phyloP scores from a whole-genome alignment of 306 rosid genomes.

The Trifolium fragiferum region DNA sequence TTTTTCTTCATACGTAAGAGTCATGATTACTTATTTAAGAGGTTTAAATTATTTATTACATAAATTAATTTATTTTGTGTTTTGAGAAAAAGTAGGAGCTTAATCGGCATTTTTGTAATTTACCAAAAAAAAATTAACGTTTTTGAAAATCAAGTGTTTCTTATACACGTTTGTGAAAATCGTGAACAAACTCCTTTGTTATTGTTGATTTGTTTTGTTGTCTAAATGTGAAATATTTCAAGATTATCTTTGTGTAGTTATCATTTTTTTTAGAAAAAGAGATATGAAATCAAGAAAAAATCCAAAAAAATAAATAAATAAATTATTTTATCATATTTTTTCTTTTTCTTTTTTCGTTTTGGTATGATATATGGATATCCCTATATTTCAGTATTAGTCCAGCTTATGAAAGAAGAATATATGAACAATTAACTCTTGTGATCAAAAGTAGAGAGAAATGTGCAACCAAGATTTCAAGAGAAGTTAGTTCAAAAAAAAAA shows the following conservation, averaged over 20 bases:
- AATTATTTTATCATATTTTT: background rate
- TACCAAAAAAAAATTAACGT: too few species aligned
- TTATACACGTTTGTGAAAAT: too few species aligned
- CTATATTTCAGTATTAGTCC: constrained; percentile 35
- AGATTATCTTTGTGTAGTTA: background rate
- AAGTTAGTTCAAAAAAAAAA: too few species aligned
- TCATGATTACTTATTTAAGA: too few species aligned
- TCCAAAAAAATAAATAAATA: background rate
- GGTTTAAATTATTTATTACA: too few species aligned
- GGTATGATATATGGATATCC: constrained; percentile 31
- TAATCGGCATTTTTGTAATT: too few species aligned
- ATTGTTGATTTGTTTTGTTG: background rate
- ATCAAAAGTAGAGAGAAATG: constrained; percentile 21
- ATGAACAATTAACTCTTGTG: constrained; percentile 25
- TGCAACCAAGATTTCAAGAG: constrained; percentile 18
- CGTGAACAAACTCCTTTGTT: background rate
- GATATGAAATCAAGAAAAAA: background rate
- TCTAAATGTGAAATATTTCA: background rate
- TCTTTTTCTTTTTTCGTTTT: constrained; percentile 31
- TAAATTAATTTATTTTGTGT: too few species aligned
- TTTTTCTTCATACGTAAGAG: too few species aligned
- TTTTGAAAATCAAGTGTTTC: too few species aligned
- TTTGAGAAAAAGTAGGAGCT: too few species aligned
- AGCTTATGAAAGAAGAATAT: constrained; percentile 21
- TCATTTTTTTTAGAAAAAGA: too few species aligned